phyloP scores from a whole-genome alignment of 1,139 yeast genomes.

The Schizosaccharomyces versatilis region DNA sequence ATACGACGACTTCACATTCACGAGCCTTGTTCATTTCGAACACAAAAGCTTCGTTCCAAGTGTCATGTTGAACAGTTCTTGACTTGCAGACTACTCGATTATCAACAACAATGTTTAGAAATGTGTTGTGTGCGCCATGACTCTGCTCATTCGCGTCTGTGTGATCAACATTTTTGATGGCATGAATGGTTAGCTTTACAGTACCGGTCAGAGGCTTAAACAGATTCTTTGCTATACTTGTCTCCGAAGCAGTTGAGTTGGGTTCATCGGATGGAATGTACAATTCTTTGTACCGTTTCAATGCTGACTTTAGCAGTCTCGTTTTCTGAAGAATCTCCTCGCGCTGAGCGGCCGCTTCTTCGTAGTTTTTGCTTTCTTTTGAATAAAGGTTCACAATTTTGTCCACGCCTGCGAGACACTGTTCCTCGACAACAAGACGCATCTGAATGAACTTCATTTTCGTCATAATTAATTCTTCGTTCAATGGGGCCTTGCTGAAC shows the following conservation, averaged over 20 bases:
- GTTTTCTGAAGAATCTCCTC: constrained; percentile 69
- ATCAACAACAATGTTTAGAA: constrained; percentile 64
- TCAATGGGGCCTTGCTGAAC: constrained; percentile 79
- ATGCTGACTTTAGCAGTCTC: constrained; percentile 57
- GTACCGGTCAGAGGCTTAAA: constrained; percentile 70
- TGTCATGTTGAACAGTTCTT: constrained; percentile 49
- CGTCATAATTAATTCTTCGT: constrained; percentile 85
- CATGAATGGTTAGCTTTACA: constrained; percentile 44
- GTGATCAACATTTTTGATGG: constrained; percentile 78
- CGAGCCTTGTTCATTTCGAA: constrained; percentile 74
- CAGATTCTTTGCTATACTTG: constrained; percentile 33
- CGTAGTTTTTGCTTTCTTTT: constrained; percentile 66
- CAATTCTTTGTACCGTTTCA: constrained; percentile 75
- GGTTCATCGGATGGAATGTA: constrained; percentile 44
- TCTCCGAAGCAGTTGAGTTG: constrained; percentile 22
- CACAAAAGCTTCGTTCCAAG: constrained; percentile 66
- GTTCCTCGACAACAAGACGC: constrained; percentile 79
- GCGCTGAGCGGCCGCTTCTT: constrained; percentile 75
- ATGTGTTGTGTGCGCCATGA: constrained; percentile 62
- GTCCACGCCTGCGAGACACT: constrained; percentile 78
- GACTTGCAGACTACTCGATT: constrained; percentile 66
- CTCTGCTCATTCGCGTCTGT: constrained; percentile 52
- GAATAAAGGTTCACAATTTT: constrained; percentile 68
- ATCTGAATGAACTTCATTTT: constrained; percentile 89
- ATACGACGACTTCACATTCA: constrained; percentile 70